These are phyloP conservation scores for Pachyrhizus erosus DNA, from an alignment of 306 rosid genomes.

Conservation along the genomic window DNA sequence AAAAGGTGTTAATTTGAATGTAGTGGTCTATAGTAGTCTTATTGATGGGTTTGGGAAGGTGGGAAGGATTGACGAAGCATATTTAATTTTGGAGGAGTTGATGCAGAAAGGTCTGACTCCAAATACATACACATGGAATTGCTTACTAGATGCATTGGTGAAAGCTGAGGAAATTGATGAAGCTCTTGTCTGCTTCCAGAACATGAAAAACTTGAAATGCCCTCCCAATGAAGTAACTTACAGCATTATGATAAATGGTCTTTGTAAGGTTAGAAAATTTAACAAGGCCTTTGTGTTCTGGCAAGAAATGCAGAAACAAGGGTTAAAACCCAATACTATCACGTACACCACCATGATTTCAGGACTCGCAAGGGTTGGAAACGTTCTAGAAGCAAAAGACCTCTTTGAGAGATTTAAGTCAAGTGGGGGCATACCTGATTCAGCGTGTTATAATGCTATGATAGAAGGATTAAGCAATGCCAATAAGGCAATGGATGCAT, in stretches of 20 bases:
- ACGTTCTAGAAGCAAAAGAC: conserved; percentile 70
- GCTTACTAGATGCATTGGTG: conserved; percentile 88
- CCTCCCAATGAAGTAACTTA: conserved; percentile 78
- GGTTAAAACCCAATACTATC: conserved; percentile 75
- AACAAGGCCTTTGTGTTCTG: conserved; percentile 95
- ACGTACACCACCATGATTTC: conserved; percentile 92
- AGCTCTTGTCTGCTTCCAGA: conserved; percentile 88
- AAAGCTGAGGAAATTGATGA: conserved; percentile 91
- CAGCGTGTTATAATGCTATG: conserved; percentile 84
- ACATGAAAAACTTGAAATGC: conserved; percentile 81
- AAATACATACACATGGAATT: conserved; percentile 88
- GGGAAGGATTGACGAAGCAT: conserved; percentile 95
- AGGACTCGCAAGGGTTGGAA: conserved; percentile 90
- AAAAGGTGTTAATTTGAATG: conserved; percentile 73
- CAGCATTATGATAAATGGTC: conserved; percentile 91
- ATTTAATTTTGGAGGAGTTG: conserved; percentile 87
- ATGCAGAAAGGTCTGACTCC: conserved; percentile 88
- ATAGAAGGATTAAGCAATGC: conserved; percentile 83
- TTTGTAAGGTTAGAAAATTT: conserved; percentile 85
- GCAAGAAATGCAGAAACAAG: conserved; percentile 97
- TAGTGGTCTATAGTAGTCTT: conserved; percentile 81
- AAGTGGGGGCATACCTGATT: conserved; percentile 81
- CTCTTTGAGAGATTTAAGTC: conserved; percentile 82
- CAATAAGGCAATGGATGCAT: conserved; percentile 84
- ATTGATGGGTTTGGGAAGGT: conserved; percentile 96